These are phyloP conservation scores for Penicillium brasilianum DNA, from an alignment of 2,329 filamentous ascomycete genomes.

Conservation along the genomic window DNA sequence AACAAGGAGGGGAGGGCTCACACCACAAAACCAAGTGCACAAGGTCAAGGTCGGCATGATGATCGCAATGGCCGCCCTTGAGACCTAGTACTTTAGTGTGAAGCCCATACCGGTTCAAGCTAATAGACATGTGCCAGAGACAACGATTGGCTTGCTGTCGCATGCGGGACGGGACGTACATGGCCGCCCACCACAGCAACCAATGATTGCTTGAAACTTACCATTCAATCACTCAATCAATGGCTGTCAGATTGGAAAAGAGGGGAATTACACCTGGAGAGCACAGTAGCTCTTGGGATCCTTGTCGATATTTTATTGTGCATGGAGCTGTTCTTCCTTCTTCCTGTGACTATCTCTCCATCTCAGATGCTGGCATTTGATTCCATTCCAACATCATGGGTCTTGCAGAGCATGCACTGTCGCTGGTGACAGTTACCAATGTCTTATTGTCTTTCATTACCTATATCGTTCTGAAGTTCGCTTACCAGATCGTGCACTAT, in stretches of 20 bases:
- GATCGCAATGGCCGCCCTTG: not conserved
- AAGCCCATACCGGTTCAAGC: not conserved
- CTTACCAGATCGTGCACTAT: slow-evolving; percentile 49
- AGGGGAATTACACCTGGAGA: not conserved
- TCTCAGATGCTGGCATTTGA: slow-evolving; percentile 18
- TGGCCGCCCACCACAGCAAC: not conserved
- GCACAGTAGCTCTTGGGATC: not conserved
- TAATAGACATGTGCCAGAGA: not conserved
- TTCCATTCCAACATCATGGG: slow-evolving; percentile 30
- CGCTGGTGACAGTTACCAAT: slow-evolving; percentile 37
- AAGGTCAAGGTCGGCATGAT: not conserved
- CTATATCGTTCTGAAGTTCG: slow-evolving; percentile 32
- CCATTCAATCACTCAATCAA: not conserved
- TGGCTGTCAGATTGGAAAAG: not conserved
- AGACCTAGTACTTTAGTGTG: not conserved
- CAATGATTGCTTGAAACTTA: not conserved
- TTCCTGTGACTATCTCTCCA: slow-evolving; percentile 2
- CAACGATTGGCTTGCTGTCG: not conserved
- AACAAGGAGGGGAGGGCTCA: no score
- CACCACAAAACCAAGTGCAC: no score
- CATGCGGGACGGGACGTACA: not conserved
- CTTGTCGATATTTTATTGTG: not conserved
- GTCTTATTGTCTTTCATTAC: slow-evolving; percentile 28
- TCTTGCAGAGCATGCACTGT: slow-evolving; percentile 31
- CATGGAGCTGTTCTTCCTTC: not conserved